A percentile compares a stretch with the other conserved stretches of the same genome.
Conservation (phyloP, 306 rosid genomes). For the Astragalus glycyphyllos region DNA sequence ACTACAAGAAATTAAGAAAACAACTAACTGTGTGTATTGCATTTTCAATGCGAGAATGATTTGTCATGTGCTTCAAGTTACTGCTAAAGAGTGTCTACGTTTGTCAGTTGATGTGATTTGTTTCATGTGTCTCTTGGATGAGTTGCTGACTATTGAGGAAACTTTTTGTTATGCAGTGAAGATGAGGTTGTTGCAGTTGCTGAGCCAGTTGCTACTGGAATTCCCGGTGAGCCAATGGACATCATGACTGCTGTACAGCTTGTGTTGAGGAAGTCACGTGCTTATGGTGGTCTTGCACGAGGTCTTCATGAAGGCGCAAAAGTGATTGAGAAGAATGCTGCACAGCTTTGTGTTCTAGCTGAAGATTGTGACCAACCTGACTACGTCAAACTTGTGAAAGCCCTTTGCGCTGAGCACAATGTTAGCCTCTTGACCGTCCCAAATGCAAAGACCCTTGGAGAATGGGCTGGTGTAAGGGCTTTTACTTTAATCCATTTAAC, state of each 20-base stretch:
- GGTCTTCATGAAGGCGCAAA: conserved; percentile 27
- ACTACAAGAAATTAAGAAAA: conserved; percentile 7
- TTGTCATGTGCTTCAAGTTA: background rate
- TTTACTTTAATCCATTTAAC: background rate
- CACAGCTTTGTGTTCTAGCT: conserved; percentile 27
- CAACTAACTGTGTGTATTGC: background rate
- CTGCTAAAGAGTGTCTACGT: background rate
- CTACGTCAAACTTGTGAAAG: conserved; percentile 25
- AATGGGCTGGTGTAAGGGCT: conserved; percentile 30
- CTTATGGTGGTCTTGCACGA: conserved; percentile 25
- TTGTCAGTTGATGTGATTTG: too few species aligned
- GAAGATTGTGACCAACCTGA: conserved; percentile 34
- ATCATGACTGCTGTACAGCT: conserved; percentile 26
- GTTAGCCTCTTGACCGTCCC: conserved; percentile 29
- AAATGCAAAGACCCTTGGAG: conserved; percentile 21
- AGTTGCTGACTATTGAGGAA: background rate
- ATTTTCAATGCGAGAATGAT: background rate
- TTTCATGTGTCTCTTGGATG: background rate
- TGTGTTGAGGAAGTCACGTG: conserved; percentile 15
- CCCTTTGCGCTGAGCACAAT: conserved; percentile 22
- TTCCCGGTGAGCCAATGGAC: conserved; percentile 31
- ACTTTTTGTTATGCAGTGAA: background rate
- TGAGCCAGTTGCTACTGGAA: conserved; percentile 2
- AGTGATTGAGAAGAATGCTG: conserved; percentile 25
- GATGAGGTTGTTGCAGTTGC: conserved; percentile 15